Conservation (phyloP, 495 filamentous ascomycete genomes). For the Tuber calosporum region DNA sequence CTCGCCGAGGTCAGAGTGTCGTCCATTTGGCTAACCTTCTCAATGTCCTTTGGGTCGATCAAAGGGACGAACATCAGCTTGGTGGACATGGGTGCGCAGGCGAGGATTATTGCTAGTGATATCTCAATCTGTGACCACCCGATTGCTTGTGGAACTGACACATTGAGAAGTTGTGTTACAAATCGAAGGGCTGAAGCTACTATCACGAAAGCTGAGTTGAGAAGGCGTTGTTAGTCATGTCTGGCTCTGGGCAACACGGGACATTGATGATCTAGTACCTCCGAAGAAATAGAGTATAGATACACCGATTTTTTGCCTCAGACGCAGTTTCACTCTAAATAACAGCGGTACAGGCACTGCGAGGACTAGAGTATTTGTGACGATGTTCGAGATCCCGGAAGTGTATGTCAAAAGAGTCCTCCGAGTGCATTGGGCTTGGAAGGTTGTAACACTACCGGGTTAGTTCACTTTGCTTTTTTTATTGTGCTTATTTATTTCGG, state of each 20-base stretch:
- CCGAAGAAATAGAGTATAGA: constrained; percentile 39
- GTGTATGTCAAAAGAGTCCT: constrained; percentile 35
- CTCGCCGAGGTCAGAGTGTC: constrained; percentile 9
- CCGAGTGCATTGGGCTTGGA: constrained; percentile 26
- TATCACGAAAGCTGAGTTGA: constrained; percentile 34
- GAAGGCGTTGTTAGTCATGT: not conserved
- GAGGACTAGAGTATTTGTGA: constrained; percentile 41
- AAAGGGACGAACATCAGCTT: constrained; percentile 35
- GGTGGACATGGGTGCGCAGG: constrained; percentile 37
- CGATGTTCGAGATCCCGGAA: constrained; percentile 40
- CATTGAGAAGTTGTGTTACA: constrained; percentile 39
- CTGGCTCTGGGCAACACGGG: not conserved
- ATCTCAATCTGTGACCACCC: constrained; percentile 41
- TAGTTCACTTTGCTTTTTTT: not conserved
- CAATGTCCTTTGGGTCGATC: constrained; percentile 19
- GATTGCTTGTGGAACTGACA: constrained; percentile 39
- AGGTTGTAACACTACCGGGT: constrained; percentile 2
- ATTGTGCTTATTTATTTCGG: not conserved
- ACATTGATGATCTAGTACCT: constrained; percentile 13
- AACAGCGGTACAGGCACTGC: constrained; percentile 36
- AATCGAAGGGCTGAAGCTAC: constrained; percentile 40
- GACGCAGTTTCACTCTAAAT: constrained; percentile 36
- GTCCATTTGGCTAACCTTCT: constrained; percentile 8
- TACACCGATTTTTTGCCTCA: constrained; percentile 31
- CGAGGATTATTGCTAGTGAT: constrained; percentile 35